Evolutionary conservation across 768 basidiomycete species (phyloP).

Genomic region (Boletellus ananiceps): DNA sequence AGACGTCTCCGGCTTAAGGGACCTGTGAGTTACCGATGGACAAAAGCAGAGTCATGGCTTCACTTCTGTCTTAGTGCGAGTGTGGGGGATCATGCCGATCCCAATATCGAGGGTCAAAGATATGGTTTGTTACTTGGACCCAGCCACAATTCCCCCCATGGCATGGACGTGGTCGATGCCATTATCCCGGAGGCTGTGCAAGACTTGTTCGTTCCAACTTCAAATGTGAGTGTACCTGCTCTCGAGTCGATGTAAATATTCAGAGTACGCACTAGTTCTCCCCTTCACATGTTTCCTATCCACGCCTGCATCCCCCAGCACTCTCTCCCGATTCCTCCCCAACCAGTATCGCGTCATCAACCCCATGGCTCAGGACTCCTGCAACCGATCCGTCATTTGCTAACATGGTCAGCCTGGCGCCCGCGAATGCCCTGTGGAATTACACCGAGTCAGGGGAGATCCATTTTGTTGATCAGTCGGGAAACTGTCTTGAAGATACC

Average conservation of each 20-base stretch:
- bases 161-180: not conserved
- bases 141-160: not conserved
- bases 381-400: not conserved
- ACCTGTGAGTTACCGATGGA: slow-evolving; percentile 17
- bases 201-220: not conserved
- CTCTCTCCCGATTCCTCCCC: slow-evolving; percentile 28
- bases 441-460: not conserved
- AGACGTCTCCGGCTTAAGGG: slow-evolving; percentile 11
- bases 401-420: not conserved
- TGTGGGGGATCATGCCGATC: not conserved
- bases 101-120: not conserved
- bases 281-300: not conserved
- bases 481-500: slow-evolving; percentile 14
- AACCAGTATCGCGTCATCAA: slow-evolving; percentile 19
- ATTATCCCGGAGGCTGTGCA: not conserved
- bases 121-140: slow-evolving; percentile 14
- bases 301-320: slow-evolving; percentile 5
- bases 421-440: not conserved
- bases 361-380: slow-evolving; percentile 19
- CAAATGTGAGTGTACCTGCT: slow-evolving; percentile 10
- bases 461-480: slow-evolving; percentile 14
- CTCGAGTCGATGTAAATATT: not conserved
- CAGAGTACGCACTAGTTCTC: slow-evolving; percentile 4
- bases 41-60: slow-evolving; percentile 2
- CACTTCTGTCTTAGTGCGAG: slow-evolving; percentile 5